These are phyloP conservation scores for Leptographium lundbergii DNA, from an alignment of 2,329 filamentous ascomycete genomes.

Conservation along the genomic window DNA sequence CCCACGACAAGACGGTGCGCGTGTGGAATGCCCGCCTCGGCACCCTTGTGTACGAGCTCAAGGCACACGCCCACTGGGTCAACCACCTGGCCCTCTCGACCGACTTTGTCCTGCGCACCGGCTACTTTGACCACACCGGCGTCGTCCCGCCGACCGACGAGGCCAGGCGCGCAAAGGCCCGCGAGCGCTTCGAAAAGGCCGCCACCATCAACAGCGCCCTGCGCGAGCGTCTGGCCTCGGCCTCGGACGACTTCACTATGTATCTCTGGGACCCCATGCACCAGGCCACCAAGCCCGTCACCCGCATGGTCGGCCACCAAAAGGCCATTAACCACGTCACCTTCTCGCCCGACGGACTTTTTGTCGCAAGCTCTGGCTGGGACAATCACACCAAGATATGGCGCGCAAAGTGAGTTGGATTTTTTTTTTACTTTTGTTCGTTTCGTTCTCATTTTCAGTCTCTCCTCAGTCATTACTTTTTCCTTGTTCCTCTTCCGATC, in stretches of 20 bases:
- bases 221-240: constrained; percentile 75
- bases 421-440: neutral
- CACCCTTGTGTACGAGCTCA: constrained; percentile 64
- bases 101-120: constrained; percentile 77
- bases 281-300: constrained; percentile 66
- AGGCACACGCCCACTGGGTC: constrained; percentile 75
- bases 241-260: constrained; percentile 84
- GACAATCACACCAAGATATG: constrained; percentile 94
- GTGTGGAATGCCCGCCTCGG: constrained; percentile 78
- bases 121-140: constrained; percentile 72
- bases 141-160: constrained; percentile 53
- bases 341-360: constrained; percentile 78
- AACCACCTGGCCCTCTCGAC: constrained; percentile 92
- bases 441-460: too few relatives aligned
- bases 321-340: constrained; percentile 94
- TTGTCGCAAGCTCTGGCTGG: constrained; percentile 81
- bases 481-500: too few relatives aligned
- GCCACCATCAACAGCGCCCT: constrained; percentile 64
- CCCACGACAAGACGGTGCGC: constrained; percentile 85
- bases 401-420: constrained; percentile 54
- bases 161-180: constrained; percentile 62
- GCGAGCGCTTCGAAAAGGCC: constrained; percentile 73
- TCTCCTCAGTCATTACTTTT: too few relatives aligned
- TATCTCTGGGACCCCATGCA: constrained; percentile 81
- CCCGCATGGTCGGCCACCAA: constrained; percentile 84